phyloP scores from a whole-genome alignment of 1,284 basidiomycete genomes.

The Moniliophthora roreri region DNA sequence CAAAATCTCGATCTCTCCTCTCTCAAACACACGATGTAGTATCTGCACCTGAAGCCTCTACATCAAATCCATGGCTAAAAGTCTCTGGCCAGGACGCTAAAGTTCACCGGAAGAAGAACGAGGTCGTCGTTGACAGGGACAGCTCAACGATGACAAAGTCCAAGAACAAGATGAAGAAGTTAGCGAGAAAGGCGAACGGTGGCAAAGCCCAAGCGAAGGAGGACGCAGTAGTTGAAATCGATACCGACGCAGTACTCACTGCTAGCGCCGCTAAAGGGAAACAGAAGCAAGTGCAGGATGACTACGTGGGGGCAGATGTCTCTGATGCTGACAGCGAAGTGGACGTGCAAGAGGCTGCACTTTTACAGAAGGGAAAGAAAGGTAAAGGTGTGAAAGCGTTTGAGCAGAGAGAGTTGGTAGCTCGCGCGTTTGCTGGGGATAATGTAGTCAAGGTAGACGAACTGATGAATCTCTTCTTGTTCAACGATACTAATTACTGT shows the following conservation, averaged over 20 bases:
- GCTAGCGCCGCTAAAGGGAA: constrained; percentile 20
- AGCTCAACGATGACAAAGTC: constrained; percentile 63
- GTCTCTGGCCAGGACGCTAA: constrained; percentile 34
- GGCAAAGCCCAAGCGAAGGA: constrained; percentile 59
- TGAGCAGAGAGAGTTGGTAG: constrained; percentile 87
- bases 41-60: constrained; percentile 12
- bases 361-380: constrained; percentile 42
- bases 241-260: constrained; percentile 52
- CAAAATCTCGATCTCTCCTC: constrained; percentile 10
- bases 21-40: constrained; percentile 10
- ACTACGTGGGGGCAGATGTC: constrained; percentile 41
- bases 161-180: constrained; percentile 72
- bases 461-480: background rate
- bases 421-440: constrained; percentile 94
- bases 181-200: constrained; percentile 49
- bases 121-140: constrained; percentile 65
- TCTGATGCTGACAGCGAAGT: constrained; percentile 65
- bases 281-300: constrained; percentile 15
- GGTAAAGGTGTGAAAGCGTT: constrained; percentile 59
- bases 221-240: constrained; percentile 80
- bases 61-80: constrained; percentile 75
- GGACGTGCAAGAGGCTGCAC: constrained; percentile 59
- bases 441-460: constrained; percentile 81
- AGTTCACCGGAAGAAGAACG: constrained; percentile 61
- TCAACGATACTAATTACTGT: constrained; percentile 9